Evolutionary conservation across 2,329 filamentous ascomycete genomes (phyloP), one percentile per base, ranked within the genome.

Genomic region (Penicillium frequentans): DNA sequence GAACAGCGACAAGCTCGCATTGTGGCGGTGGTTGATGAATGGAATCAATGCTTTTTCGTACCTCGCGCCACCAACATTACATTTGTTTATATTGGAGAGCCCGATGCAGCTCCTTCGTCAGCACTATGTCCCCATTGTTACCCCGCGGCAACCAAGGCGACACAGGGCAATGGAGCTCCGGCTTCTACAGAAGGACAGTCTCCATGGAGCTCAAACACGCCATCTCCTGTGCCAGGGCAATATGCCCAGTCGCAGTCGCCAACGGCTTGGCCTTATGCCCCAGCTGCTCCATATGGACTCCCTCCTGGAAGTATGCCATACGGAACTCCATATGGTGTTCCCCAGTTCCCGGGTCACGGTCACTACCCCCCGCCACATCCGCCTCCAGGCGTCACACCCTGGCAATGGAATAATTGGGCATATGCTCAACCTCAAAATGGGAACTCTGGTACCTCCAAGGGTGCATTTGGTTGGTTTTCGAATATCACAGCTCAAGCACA

Each of bases 11-110:
- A 58, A 49, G 64, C 65, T 19, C 73, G 74, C 19, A 73, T 79
- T 31, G 55, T 69, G 10, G 72, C 74, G 3, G 75, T 78, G 14
- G 67, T 77, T 39, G 65, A 65, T 5, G 77, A 79, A 60, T 79
- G 77, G 77, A 79, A 79, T 56, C 64, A 72, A 46, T 69, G 67
- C 37, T 79, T 79, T 50, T 79, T 79, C 48, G 67, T 65, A 14
- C 71, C 68, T 9, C 72, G 76, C 43, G 71, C 67, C 16, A 66
- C 70, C 23, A 64, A 64, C 3, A 67, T 79, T 33, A 60, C 67
- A 8, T 72, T 68, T 65, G 61, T 68, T 21, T 77, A 76, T 62
- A 68, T 74, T 16, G 67, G 67, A 3, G 67, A 75, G 52, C 61
- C 69, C 10, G 70, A 70, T 46, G 58, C 64, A 29, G 68, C 70